Base-by-base conservation (phyloP, 148 eudicot genomes). In the Cornus suecica region DNA sequence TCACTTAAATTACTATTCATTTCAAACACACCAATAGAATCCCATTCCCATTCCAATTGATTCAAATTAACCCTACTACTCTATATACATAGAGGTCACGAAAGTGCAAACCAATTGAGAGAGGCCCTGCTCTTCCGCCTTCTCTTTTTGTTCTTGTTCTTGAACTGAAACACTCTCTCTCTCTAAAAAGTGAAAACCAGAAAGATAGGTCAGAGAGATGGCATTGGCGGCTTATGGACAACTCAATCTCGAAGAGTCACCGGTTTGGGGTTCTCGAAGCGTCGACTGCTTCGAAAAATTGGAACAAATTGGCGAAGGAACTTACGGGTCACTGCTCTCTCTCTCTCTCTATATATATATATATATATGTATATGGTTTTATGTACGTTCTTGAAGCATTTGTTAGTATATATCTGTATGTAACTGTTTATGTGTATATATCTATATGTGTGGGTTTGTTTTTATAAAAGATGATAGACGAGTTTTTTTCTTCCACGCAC, bases 221-320 rank as follows among this genome's bases (percentile, higher is more conserved):
- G 86, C 87, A 26, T 84, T 74, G 51, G 93, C 93, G 62, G 85
- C 77, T 13, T 30, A 65, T 66, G 93, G 90, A 0, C 90, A 87
- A 82, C 80, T 92, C 64, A 92, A 90, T 68, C 80, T 90, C 18
- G 85, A 87, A 2, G 92, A 87, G 30, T 82, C 79, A 51, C 86
- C 90, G 20, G 72, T 87, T 2, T 83, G 86, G 79, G 84, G 88
- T 15, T 82, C 92, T 27, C 84, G 93, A 25, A 82, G 80, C 80
- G 83, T 91, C 54, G 90, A 92, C 34, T 84, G 90, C 75, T 90
- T 92, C 68, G 86, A 90, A 30, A 92, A 90, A 58, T 82, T 87
- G 52, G 90, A 87, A 68, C 88, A 87, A 66, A 85, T 87, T 65
- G 90, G 90, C 20, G 88, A 87, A 83, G 90, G 90, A 58, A 87